These are phyloP conservation scores for Orobanche coerulescens DNA, from an alignment of 257 asterid genomes.

Conservation along the genomic window DNA sequence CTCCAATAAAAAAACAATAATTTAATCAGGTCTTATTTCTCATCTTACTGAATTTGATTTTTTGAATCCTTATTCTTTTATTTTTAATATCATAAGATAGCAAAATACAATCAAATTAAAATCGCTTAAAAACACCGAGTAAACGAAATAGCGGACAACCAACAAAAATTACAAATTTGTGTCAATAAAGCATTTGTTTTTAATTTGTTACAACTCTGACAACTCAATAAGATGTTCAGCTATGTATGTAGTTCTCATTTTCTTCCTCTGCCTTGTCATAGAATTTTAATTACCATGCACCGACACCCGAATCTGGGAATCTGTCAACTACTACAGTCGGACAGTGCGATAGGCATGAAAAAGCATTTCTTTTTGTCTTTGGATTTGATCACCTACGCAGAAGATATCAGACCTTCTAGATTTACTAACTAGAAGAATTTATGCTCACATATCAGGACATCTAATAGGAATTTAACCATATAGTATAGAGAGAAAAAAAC, in stretches of 20 bases:
- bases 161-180: too few relatives aligned
- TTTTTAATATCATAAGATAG: too few relatives aligned
- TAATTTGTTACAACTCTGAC: slow-evolving; percentile 1
- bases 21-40: too few relatives aligned
- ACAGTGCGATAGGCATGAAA: not conserved
- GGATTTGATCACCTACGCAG: not conserved
- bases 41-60: too few relatives aligned
- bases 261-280: not conserved
- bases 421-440: slow-evolving; percentile 7
- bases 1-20: too few relatives aligned
- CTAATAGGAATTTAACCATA: not conserved
- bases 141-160: too few relatives aligned
- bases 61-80: too few relatives aligned
- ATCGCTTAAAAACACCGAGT: too few relatives aligned
- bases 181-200: slow-evolving; percentile 6
- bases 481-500: not conserved
- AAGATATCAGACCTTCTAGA: not conserved
- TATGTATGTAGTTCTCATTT: not conserved
- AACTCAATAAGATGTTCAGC: not conserved
- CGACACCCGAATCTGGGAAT: not conserved
- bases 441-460: not conserved
- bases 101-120: too few relatives aligned
- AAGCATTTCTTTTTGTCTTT: not conserved
- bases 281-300: not conserved
- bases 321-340: not conserved